These are phyloP conservation scores for Colletotrichum somersetense DNA, from an alignment of 2,329 filamentous ascomycete species.

Conservation along the genomic window DNA sequence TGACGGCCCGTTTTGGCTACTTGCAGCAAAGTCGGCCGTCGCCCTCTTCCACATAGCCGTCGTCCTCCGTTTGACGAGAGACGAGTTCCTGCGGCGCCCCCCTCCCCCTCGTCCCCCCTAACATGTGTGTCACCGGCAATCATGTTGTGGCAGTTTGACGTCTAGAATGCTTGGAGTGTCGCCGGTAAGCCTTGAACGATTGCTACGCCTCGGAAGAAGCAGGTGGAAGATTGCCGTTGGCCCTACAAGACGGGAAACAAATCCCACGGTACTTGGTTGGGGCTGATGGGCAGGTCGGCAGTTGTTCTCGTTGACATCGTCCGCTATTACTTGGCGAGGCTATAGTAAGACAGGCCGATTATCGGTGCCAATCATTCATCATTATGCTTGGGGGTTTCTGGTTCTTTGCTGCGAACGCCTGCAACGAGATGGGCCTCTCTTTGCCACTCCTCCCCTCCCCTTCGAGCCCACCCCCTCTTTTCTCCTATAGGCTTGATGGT, in stretches of 20 bases:
- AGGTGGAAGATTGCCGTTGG: constrained; percentile 7
- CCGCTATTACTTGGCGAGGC: constrained; percentile 2
- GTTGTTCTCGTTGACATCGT: constrained; percentile 8
- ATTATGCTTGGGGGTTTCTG: not conserved
- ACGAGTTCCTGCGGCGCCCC: not conserved
- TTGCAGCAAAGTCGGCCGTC: not conserved
- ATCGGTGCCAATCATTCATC: not conserved
- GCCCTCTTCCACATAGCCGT: not conserved
- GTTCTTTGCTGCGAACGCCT: constrained; percentile 35
- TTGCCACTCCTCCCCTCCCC: no score
- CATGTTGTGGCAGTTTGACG: constrained; percentile 27
- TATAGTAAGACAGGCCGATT: not conserved
- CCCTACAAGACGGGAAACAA: not conserved
- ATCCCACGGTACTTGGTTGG: not conserved
- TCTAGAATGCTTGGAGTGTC: constrained; percentile 17
- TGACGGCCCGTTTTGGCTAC: constrained; percentile 12
- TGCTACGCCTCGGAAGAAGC: not conserved
- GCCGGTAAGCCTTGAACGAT: not conserved
- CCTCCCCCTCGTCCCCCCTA: constrained; percentile 2
- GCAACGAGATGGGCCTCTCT: not conserved
- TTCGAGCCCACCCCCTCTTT: constrained; percentile 7
- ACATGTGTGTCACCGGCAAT: constrained; percentile 12
- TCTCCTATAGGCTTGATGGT: constrained; percentile 35
- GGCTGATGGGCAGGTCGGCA: constrained; percentile 26
- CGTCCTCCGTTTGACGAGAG: not conserved